phyloP scores from a whole-genome alignment of 2,329 filamentous ascomycete species.

The Fusarium globosum region DNA sequence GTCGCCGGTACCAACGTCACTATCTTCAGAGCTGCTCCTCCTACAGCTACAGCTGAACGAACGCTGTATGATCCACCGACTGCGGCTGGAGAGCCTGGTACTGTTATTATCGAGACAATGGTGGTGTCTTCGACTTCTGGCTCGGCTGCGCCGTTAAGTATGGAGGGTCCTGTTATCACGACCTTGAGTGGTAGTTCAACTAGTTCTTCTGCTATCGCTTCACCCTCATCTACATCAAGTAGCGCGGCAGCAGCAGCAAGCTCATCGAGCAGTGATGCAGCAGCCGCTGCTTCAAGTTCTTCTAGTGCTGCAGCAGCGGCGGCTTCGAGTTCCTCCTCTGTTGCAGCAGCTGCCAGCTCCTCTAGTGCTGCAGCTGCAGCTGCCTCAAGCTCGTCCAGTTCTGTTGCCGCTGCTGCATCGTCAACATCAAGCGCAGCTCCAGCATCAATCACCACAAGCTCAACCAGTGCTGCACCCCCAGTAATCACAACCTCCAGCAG shows the following conservation, averaged over 20 bases:
- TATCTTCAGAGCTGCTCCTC: slow-evolving; percentile 1
- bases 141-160: neutral
- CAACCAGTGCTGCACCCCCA: neutral
- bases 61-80: slow-evolving; percentile 18
- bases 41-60: slow-evolving; percentile 2
- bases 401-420: neutral
- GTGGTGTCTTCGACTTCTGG: neutral
- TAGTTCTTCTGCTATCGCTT: neutral
- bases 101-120: slow-evolving; percentile 18
- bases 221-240: neutral
- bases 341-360: neutral
- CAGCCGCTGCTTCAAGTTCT: neutral
- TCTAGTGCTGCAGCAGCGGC: neutral
- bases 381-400: neutral
- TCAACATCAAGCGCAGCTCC: neutral
- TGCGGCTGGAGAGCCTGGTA: slow-evolving; percentile 10
- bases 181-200: neutral
- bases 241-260: neutral
- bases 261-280: neutral
- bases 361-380: neutral
- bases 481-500: neutral
- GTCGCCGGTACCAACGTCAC: slow-evolving; percentile 6
- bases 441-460: neutral
- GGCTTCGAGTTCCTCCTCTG: no score
- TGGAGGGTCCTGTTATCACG: neutral